Conservation (phyloP, 306 rosid genomes). For the Prunus armeniaca region DNA sequence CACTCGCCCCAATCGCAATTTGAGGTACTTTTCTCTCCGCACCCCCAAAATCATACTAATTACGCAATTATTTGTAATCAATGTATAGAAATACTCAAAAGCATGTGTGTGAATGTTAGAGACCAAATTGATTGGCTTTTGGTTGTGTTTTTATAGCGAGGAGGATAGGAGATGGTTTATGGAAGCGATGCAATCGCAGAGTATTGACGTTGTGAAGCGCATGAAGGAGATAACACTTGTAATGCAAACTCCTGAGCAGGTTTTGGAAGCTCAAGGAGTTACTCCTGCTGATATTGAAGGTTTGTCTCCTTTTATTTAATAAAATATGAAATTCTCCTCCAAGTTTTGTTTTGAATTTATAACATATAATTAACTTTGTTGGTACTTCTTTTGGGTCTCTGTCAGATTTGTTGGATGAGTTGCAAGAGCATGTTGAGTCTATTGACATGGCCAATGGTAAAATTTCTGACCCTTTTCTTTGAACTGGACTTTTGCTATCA, state of each 20-base stretch:
- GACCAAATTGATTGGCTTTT: background rate
- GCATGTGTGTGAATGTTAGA: background rate
- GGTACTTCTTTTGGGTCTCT: background rate
- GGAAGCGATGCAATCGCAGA: conserved; percentile 93
- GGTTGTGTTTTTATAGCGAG: conserved; percentile 46
- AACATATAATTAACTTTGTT: background rate
- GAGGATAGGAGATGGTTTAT: conserved; percentile 87
- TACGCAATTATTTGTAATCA: background rate
- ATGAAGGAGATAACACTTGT: conserved; percentile 92
- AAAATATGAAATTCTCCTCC: background rate
- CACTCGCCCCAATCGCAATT: conserved; percentile 54
- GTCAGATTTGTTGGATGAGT: conserved; percentile 82
- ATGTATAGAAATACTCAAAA: background rate
- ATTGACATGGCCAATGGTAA: conserved; percentile 96
- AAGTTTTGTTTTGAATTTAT: background rate
- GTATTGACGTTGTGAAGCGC: conserved; percentile 72
- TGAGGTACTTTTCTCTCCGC: conserved; percentile 39
- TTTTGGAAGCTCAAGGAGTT: conserved; percentile 83
- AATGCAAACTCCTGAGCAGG: conserved; percentile 84
- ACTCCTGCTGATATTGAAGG: conserved; percentile 76
- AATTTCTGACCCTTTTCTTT: background rate
- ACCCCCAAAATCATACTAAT: background rate
- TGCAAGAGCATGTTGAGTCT: conserved; percentile 95
- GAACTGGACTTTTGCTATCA: background rate
- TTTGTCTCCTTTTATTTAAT: background rate